Evolutionary conservation across 164 flowering plant species (phyloP).

Genomic region (Magnolia sinica): DNA sequence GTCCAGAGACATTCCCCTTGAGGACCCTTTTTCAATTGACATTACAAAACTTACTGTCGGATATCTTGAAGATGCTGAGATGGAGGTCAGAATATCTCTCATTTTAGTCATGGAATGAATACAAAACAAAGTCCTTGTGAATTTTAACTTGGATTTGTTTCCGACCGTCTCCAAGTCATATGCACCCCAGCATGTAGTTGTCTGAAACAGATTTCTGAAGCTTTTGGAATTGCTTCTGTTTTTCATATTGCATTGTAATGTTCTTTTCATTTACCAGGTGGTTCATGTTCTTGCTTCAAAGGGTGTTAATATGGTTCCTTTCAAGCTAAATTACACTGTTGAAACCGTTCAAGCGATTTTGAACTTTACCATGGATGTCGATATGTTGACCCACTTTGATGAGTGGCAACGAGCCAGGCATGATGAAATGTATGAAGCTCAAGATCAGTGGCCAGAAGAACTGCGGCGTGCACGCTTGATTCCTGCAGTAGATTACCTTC

Average conservation of each 20-base stretch:
- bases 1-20: conserved; percentile 50
- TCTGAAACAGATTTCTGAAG: background rate
- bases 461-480: conserved; percentile 75
- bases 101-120: background rate
- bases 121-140: background rate
- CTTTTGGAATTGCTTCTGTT: background rate
- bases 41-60: conserved; percentile 79
- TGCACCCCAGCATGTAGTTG: background rate
- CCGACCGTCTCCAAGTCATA: too few species aligned
- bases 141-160: too few species aligned
- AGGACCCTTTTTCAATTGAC: conserved; percentile 74
- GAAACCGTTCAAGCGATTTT: conserved; percentile 80
- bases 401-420: conserved; percentile 74
- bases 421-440: conserved; percentile 84
- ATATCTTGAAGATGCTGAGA: conserved; percentile 84
- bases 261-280: conserved; percentile 43
- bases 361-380: conserved; percentile 88
- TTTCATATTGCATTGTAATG: background rate
- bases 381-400: conserved; percentile 89
- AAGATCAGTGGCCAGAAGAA: conserved; percentile 90
- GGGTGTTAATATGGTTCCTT: conserved; percentile 84
- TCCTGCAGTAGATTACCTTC: conserved; percentile 86
- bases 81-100: conserved; percentile 51
- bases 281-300: conserved; percentile 65
- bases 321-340: conserved; percentile 68